Conservation (phyloP, 1,284 basidiomycete species). For the Athelia sp. region DNA sequence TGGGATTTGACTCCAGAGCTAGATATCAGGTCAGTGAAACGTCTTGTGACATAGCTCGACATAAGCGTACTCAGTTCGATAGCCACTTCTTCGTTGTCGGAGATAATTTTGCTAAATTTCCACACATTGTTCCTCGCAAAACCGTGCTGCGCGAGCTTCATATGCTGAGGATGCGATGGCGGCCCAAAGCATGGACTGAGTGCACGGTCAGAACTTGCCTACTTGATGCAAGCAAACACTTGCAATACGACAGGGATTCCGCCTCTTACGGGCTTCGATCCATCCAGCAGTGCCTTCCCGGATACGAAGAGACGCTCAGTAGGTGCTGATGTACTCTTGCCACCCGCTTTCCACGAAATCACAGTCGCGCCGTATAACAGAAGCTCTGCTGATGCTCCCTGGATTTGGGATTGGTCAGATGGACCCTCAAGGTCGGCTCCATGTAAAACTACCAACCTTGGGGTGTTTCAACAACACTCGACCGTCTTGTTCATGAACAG, state of each 20-base stretch:
- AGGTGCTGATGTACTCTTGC: slow-evolving; percentile 29
- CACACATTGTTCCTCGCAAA: slow-evolving; percentile 76
- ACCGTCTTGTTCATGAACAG: slow-evolving; percentile 8
- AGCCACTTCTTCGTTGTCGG: slow-evolving; percentile 72
- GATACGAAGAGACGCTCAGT: slow-evolving; percentile 76
- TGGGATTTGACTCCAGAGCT: slow-evolving; percentile 61
- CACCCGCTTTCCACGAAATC: slow-evolving; percentile 66
- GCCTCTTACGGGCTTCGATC: slow-evolving; percentile 72
- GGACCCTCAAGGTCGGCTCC: neutral
- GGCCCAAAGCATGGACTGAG: slow-evolving; percentile 72
- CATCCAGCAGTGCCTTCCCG: slow-evolving; percentile 70
- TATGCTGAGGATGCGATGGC: slow-evolving; percentile 68
- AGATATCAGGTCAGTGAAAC: slow-evolving; percentile 6
- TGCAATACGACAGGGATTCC: slow-evolving; percentile 78
- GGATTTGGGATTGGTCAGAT: slow-evolving; percentile 1
- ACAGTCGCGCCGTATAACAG: slow-evolving; percentile 81
- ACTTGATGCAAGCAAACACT: too few species aligned
- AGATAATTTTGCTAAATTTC: slow-evolving; percentile 59
- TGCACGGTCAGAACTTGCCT: too few species aligned
- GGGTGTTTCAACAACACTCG: slow-evolving; percentile 32
- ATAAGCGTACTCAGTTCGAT: slow-evolving; percentile 60
- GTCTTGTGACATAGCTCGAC: neutral
- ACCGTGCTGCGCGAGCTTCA: slow-evolving; percentile 76
- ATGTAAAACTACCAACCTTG: slow-evolving; percentile 32
- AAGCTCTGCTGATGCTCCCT: slow-evolving; percentile 73